Base-by-base conservation (phyloP, 768 basidiomycete species). In the Russula sp. region DNA sequence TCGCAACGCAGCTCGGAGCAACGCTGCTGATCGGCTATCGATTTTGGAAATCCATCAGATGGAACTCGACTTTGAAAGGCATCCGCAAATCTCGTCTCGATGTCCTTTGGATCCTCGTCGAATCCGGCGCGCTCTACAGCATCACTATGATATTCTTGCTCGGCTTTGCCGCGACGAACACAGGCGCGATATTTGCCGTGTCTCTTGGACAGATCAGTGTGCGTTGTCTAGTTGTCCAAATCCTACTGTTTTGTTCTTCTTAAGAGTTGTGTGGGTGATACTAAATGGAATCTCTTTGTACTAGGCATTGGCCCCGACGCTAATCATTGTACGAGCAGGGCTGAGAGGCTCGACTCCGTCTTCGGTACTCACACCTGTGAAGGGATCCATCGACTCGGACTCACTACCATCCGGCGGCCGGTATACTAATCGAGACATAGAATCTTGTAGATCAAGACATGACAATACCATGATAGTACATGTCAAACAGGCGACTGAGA, bases 71-170 rank as follows among this genome's bases (percentile, higher is more conserved):
- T 38, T 5, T 13, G 14, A 16, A 46, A 2, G 42, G 50, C 2
- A 38, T 38, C 16, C 40, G 58, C 5, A 38, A 30, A 48, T 42
- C 61, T 14, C 60, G 56, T n/a, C 48, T 63, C 2, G 13, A 42
- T 16, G 3, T 57, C n/a, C 56, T 66, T 49, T 63, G 61, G 65
- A 66, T 58, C 18, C 38, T 66, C 24, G 62, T 66, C 42, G 65
- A 66, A 40, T 66, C 61, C 10, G 65, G 65, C 22, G 65, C 65
- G 20, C 34, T 63, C n/a, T 66, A 66, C 26, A 58, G 50, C 40
- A 3, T 54, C 48, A 66, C 49, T 3, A 63, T 56, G 16, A 48
- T 50, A 24, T 24, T 36, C 26, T 18, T 62, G 22, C 61, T 66
- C 42, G 65, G 38, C 2, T 63, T 66, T 34, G 63, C 53, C 20